Conservation (phyloP, 768 basidiomycete species). For the Porpolomopsis calyptriformis region DNA sequence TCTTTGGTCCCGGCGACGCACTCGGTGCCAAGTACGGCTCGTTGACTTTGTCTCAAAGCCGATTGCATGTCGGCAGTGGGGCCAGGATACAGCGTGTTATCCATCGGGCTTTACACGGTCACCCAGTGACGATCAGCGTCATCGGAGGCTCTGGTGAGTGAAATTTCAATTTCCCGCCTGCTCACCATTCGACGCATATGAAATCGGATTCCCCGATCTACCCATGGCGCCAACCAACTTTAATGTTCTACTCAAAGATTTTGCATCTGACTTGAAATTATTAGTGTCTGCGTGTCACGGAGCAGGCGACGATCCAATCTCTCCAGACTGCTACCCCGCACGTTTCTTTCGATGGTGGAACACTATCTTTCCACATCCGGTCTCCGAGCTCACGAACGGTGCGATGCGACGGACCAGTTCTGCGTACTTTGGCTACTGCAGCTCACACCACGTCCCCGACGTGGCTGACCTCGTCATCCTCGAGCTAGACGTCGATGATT, state of each 20-base stretch:
- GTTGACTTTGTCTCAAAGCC: conserved; percentile 58
- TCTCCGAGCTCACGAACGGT: conserved; percentile 95
- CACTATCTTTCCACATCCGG: conserved; percentile 93
- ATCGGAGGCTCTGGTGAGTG: conserved; percentile 75
- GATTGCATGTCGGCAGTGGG: conserved; percentile 71
- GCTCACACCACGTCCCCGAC: conserved; percentile 87
- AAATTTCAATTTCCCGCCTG: not conserved
- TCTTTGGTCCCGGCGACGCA: conserved; percentile 72
- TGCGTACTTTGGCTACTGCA: conserved; percentile 93
- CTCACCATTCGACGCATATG: no score
- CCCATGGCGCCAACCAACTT: no score
- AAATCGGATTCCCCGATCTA: no score
- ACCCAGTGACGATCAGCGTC: conserved; percentile 82
- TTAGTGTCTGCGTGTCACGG: conserved; percentile 90
- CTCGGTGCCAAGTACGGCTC: conserved; percentile 74
- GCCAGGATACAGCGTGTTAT: conserved; percentile 74
- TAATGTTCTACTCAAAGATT: no score
- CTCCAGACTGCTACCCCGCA: conserved; percentile 82
- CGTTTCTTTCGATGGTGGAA: conserved; percentile 98
- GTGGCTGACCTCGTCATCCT: conserved; percentile 88
- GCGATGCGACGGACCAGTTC: conserved; percentile 89
- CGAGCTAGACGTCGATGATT: conserved; percentile 89
- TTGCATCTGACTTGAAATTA: no score
- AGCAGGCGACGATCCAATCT: conserved; percentile 82
- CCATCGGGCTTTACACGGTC: conserved; percentile 72